phyloP scores from a whole-genome alignment of 345 rosid genomes.

The Lepidium africanum region DNA sequence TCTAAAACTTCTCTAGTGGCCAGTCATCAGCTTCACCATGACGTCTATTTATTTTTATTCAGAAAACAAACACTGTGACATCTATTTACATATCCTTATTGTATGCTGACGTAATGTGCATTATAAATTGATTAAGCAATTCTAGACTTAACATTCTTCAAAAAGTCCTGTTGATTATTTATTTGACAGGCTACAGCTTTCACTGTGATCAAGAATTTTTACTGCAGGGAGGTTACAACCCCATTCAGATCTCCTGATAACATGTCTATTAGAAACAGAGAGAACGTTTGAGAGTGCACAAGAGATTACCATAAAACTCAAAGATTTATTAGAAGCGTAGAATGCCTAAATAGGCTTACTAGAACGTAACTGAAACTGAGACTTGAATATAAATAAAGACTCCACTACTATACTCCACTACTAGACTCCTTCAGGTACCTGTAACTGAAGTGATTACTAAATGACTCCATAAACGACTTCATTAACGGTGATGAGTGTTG shows the following conservation, averaged over 20 bases:
- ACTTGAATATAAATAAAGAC: too few species aligned
- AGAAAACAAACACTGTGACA: not conserved
- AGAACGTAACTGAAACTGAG: too few species aligned
- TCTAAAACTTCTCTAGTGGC: not conserved
- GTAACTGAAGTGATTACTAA: too few species aligned
- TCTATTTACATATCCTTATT: not conserved
- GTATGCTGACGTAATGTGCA: not conserved
- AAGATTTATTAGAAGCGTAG: too few species aligned
- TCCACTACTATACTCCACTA: too few species aligned
- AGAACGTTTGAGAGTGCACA: too few species aligned
- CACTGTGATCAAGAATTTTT: not conserved
- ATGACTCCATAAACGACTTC: too few species aligned
- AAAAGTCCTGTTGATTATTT: not conserved
- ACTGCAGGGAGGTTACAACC: constrained; percentile 16
- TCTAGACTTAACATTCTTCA: not conserved
- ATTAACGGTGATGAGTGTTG: too few species aligned
- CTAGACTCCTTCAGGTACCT: too few species aligned
- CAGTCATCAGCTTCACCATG: not conserved
- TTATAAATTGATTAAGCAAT: not conserved
- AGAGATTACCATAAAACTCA: too few species aligned
- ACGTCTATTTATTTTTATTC: not conserved
- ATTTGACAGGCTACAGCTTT: not conserved
- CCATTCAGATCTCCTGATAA: constrained; percentile 14
- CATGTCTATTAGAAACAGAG: constrained; percentile 1
- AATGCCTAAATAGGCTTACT: too few species aligned